Base-by-base conservation (phyloP, 2,329 filamentous ascomycete genomes). In the Calonectria hawksworthii region DNA sequence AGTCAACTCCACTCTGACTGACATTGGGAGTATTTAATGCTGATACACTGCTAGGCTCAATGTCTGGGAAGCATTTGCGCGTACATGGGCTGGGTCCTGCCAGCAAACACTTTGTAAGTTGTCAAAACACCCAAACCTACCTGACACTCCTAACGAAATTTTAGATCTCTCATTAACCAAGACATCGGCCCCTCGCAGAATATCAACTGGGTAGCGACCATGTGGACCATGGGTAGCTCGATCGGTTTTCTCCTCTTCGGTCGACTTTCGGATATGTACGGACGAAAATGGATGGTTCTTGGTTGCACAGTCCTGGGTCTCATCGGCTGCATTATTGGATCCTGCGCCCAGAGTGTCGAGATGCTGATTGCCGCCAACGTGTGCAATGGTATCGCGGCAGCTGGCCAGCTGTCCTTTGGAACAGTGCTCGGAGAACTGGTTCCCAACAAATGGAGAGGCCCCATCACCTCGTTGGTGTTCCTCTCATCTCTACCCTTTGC, bases 231-330 rank as follows among this genome's bases (percentile, higher is more conserved):
- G 69, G 84, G 84, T n/a, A 80, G 78, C 21, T 83, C 82, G 47
- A 81, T 86, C 56, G 84, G 84, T 34, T 85, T 86, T 72, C 79
- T 86, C 70, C 79, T 88, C 11, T 81, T 86, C 30, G 86, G 86
- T 59, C 85, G 86, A n/a, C 80, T 88, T 0, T 85, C 83, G 10
- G 85, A 88, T 74, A 82, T 87, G 50, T 88, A 86, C 65, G 86
- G 86, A 10, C 83, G 86, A 41, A 83, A 85, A 70, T 87, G 83
- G 81, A 83, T 86, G 74, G 83, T 85, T 18, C 79, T 87, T 13
- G 80, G 77, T 44, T 81, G 80, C 16, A 83, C 78, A 7, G 50
- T 80, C 1, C 81, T 87, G 18, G 82, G 81, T 9, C 78, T 86
- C 16, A 54, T 85, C 18, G 85, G 85, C 30, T 83, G 82, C 76